These are phyloP conservation scores for Diplodia seriata DNA, from an alignment of 2,329 filamentous ascomycete species.

Conservation along the genomic window DNA sequence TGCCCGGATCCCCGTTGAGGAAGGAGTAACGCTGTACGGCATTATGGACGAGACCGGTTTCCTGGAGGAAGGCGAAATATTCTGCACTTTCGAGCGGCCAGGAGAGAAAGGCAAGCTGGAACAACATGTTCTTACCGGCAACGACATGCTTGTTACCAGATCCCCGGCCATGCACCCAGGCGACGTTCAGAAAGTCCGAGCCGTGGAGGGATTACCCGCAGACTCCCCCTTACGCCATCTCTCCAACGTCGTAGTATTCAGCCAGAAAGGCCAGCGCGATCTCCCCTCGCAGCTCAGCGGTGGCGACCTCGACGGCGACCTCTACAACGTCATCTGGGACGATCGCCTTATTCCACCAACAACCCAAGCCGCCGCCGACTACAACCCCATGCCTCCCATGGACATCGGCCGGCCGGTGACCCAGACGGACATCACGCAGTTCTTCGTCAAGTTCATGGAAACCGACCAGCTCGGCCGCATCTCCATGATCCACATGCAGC, in stretches of 20 bases:
- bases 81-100: slow-evolving; percentile 62
- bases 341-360: slow-evolving; percentile 53
- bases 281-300: slow-evolving; percentile 80
- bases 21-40: slow-evolving; percentile 78
- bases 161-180: slow-evolving; percentile 83
- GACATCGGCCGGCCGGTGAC: slow-evolving; percentile 68
- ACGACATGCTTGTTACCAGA: slow-evolving; percentile 69
- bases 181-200: slow-evolving; percentile 72
- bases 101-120: slow-evolving; percentile 37
- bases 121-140: slow-evolving; percentile 34
- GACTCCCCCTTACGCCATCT: slow-evolving; percentile 67
- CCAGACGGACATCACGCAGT: slow-evolving; percentile 73
- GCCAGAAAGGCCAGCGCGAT: slow-evolving; percentile 72
- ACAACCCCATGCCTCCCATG: slow-evolving; percentile 63
- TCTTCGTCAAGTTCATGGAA: slow-evolving; percentile 69
- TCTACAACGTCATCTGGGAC: slow-evolving; percentile 83
- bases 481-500: slow-evolving; percentile 50
- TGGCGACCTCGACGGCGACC: slow-evolving; percentile 83
- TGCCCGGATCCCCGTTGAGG: slow-evolving; percentile 72
- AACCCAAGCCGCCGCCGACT: slow-evolving; percentile 69
- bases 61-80: slow-evolving; percentile 72
- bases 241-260: slow-evolving; percentile 80
- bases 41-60: slow-evolving; percentile 82
- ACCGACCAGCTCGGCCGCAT: slow-evolving; percentile 53
- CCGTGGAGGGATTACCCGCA: slow-evolving; percentile 61